phyloP scores from a whole-genome alignment of 371 early-diverging fungal genomes.

The Caulochytrium protostelioides region DNA sequence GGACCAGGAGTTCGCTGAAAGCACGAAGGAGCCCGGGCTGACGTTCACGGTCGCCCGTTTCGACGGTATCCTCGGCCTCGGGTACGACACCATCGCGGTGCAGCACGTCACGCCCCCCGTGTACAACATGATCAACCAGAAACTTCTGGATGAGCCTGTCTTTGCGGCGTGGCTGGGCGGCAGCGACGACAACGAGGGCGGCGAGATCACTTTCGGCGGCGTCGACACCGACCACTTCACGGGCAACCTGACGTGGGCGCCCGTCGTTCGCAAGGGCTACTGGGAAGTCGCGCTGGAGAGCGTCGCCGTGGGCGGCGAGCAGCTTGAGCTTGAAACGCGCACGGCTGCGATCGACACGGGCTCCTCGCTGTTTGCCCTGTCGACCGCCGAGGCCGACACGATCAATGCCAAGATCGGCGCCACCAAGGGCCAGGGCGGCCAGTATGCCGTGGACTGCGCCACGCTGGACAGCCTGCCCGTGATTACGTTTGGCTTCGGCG shows the following conservation, averaged over 20 bases:
- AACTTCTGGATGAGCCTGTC: constrained; percentile 48
- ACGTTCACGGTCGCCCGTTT: constrained; percentile 60
- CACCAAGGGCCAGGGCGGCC: constrained; percentile 68
- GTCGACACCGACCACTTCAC: constrained; percentile 41
- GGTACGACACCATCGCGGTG: constrained; percentile 73
- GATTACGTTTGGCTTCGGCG: constrained; percentile 50
- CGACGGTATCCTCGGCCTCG: constrained; percentile 83
- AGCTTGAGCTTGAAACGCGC: constrained; percentile 19
- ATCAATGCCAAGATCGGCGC: constrained; percentile 72
- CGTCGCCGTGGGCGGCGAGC: constrained; percentile 31
- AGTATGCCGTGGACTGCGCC: constrained; percentile 59
- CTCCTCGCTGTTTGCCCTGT: constrained; percentile 51
- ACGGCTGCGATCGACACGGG: constrained; percentile 74
- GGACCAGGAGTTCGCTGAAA: constrained; percentile 68
- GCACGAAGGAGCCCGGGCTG: constrained; percentile 70
- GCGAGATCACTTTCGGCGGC: constrained; percentile 70
- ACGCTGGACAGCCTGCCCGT: constrained; percentile 42
- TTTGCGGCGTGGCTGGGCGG: constrained; percentile 60
- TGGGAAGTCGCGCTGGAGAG: constrained; percentile 74
- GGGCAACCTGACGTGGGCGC: constrained; percentile 47
- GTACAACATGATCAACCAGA: constrained; percentile 60
- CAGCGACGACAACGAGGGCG: constrained; percentile 33
- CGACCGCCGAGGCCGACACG: constrained; percentile 46
- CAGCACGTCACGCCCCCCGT: constrained; percentile 69
- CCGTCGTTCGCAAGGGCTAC: constrained; percentile 69